Evolutionary conservation across 257 asterid genomes (phyloP).

Genomic region (Solanum lignicaule): DNA sequence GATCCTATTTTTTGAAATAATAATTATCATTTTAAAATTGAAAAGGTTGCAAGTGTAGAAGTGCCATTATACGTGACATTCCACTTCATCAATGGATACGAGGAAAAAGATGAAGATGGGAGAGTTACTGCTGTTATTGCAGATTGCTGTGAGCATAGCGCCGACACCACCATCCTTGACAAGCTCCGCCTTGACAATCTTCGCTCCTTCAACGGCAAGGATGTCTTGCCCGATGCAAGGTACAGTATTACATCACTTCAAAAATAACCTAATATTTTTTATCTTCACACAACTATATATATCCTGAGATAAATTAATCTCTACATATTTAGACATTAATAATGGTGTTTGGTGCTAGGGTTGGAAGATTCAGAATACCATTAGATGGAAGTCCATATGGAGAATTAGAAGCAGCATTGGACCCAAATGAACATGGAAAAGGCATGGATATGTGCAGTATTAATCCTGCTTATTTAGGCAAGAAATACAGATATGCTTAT

Average conservation of each 20-base stretch:
- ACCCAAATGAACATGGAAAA: slow-evolving; percentile 82
- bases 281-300: no score
- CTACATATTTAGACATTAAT: no score
- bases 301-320: no score
- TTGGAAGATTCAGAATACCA: slow-evolving; percentile 83
- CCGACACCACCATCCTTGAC: slow-evolving; percentile 74
- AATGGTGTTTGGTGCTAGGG: slow-evolving; percentile 23
- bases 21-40: no score
- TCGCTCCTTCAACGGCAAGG: slow-evolving; percentile 46
- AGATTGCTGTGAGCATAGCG: slow-evolving; percentile 89
- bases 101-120: slow-evolving; percentile 83
- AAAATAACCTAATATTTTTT: no score
- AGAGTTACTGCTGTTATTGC: slow-evolving; percentile 63
- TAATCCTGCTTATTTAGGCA: slow-evolving; percentile 60
- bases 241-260: not conserved
- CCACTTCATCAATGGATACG: slow-evolving; percentile 95
- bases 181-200: slow-evolving; percentile 67
- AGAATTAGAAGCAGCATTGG: slow-evolving; percentile 68
- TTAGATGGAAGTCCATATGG: slow-evolving; percentile 76
- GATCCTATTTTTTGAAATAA: not conserved
- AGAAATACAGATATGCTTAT: slow-evolving; percentile 77
- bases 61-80: slow-evolving; percentile 78
- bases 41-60: slow-evolving; percentile 90
- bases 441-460: slow-evolving; percentile 98
- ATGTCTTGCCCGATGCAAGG: slow-evolving; percentile 84